A percentile compares a stretch with the other conserved stretches of the same genome.
Evolutionary conservation across 352 stramenopile species (phyloP).

Genomic region (Stephanocyclus meneghinianus): DNA sequence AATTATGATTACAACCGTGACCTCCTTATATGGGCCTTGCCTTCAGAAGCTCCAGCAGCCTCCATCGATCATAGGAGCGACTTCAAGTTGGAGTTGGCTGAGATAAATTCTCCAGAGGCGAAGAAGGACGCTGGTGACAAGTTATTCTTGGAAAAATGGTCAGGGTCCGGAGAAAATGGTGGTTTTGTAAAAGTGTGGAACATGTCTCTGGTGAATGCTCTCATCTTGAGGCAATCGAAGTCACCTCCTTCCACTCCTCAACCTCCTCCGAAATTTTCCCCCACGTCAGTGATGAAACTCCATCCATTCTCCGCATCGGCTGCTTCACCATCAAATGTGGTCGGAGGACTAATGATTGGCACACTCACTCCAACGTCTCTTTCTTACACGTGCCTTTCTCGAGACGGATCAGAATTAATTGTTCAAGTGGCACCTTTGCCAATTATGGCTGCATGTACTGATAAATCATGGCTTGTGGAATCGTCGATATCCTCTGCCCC

Average conservation of each 20-base stretch:
- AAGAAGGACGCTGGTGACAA: slow-evolving; percentile 41
- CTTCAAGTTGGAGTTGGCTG: slow-evolving; percentile 32
- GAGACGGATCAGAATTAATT: slow-evolving; percentile 42
- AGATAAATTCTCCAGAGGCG: slow-evolving; percentile 21
- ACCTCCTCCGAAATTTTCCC: slow-evolving; percentile 49
- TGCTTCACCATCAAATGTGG: slow-evolving; percentile 6
- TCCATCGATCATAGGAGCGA: slow-evolving; percentile 41
- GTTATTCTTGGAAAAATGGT: slow-evolving; percentile 35
- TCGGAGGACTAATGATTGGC: slow-evolving; percentile 33
- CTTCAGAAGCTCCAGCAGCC: slow-evolving; percentile 31
- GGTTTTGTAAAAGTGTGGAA: slow-evolving; percentile 55
- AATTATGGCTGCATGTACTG: slow-evolving; percentile 2
- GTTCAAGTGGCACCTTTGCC: slow-evolving; percentile 41
- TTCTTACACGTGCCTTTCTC: slow-evolving; percentile 33
- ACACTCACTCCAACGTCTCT: slow-evolving; percentile 28
- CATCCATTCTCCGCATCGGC: slow-evolving; percentile 26
- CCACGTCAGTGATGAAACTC: slow-evolving; percentile 40
- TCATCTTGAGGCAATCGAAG: slow-evolving; percentile 15
- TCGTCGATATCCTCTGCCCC: slow-evolving; percentile 9
- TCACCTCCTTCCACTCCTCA: slow-evolving; percentile 14
- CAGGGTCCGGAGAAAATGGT: slow-evolving; percentile 29
- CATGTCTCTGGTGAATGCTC: slow-evolving; percentile 26
- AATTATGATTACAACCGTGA: slow-evolving; percentile 68
- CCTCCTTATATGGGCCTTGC: slow-evolving; percentile 62
- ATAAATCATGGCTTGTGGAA: slow-evolving; percentile 15